Evolutionary conservation across 441 rosid genomes (phyloP).

Genomic region (Breynia disticha): DNA sequence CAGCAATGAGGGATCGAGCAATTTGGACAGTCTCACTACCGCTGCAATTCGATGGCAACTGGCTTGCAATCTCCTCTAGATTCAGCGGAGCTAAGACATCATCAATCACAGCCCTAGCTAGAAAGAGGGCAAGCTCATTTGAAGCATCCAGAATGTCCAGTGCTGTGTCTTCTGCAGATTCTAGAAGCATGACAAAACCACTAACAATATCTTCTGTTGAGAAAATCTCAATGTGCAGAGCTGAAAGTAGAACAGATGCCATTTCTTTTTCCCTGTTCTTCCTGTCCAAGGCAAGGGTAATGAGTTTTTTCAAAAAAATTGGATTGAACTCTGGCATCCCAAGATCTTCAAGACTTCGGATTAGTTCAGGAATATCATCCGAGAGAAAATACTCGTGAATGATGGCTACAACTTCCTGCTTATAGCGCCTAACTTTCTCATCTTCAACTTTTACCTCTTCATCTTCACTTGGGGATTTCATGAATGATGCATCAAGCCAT

Average conservation of each 20-base stretch:
- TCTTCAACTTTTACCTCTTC: slow-evolving; percentile 34
- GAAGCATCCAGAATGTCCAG: slow-evolving; percentile 96
- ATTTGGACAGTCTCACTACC: slow-evolving; percentile 74
- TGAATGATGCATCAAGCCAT: slow-evolving; percentile 76
- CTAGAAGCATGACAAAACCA: slow-evolving; percentile 90
- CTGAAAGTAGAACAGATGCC: slow-evolving; percentile 93
- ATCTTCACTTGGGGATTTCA: slow-evolving; percentile 29
- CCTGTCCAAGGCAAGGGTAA: slow-evolving; percentile 94
- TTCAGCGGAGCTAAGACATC: slow-evolving; percentile 88
- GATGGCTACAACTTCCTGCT: slow-evolving; percentile 66
- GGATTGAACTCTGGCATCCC: slow-evolving; percentile 69
- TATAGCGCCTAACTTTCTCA: slow-evolving; percentile 49
- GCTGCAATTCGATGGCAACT: slow-evolving; percentile 60
- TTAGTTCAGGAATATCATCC: slow-evolving; percentile 95
- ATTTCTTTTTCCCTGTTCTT: slow-evolving; percentile 98
- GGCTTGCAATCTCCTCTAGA: slow-evolving; percentile 72
- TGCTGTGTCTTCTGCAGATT: slow-evolving; percentile 94
- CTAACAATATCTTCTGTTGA: slow-evolving; percentile 82
- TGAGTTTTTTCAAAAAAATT: slow-evolving; percentile 76
- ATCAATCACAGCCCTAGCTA: slow-evolving; percentile 94
- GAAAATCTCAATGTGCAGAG: slow-evolving; percentile 91
- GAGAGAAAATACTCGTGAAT: slow-evolving; percentile 95
- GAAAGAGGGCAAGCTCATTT: slow-evolving; percentile 85
- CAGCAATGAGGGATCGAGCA: slow-evolving; percentile 74
- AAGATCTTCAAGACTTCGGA: slow-evolving; percentile 81